Evolutionary conservation across 2,329 filamentous ascomycete species (phyloP).

Genomic region (Pseudovirgaria hyperparasitica): DNA sequence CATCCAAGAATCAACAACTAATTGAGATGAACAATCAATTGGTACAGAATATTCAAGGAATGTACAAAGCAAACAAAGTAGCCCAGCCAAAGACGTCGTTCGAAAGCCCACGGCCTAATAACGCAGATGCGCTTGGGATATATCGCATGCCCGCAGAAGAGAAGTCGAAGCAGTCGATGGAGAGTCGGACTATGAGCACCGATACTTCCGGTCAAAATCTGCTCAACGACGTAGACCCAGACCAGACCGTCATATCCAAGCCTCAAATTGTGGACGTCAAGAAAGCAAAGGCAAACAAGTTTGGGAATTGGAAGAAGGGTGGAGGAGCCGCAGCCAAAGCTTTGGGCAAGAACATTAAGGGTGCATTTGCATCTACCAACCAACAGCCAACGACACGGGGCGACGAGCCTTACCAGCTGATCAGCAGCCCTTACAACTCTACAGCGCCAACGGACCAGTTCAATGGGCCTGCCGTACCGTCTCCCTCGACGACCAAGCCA

Average conservation of each 20-base stretch:
- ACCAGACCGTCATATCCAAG: slow-evolving; percentile 49
- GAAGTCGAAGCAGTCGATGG: slow-evolving; percentile 26
- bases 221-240: slow-evolving; percentile 48
- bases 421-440: slow-evolving; percentile 1
- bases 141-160: slow-evolving; percentile 31
- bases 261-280: slow-evolving; percentile 94
- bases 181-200: slow-evolving; percentile 24
- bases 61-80: slow-evolving; percentile 67
- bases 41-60: slow-evolving; percentile 84
- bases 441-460: too few species aligned
- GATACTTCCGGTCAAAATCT: slow-evolving; percentile 29
- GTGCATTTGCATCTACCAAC: slow-evolving; percentile 78
- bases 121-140: slow-evolving; percentile 50
- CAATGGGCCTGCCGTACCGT: not conserved
- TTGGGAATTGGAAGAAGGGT: slow-evolving; percentile 98
- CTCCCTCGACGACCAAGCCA: slow-evolving; percentile 18
- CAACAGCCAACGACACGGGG: too few species aligned
- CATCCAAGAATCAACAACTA: slow-evolving; percentile 85
- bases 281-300: slow-evolving; percentile 81
- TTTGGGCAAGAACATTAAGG: slow-evolving; percentile 86
- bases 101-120: slow-evolving; percentile 28
- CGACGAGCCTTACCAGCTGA: slow-evolving; percentile 24
- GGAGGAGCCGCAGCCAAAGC: slow-evolving; percentile 89
- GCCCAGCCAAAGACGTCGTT: slow-evolving; percentile 35
- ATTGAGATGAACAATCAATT: slow-evolving; percentile 92